A percentile compares a stretch with the other conserved stretches of the same genome.
These are phyloP conservation scores for Amoebophrya sp. DNA, from an alignment of 169 alveolate species.

Conservation along the genomic window DNA sequence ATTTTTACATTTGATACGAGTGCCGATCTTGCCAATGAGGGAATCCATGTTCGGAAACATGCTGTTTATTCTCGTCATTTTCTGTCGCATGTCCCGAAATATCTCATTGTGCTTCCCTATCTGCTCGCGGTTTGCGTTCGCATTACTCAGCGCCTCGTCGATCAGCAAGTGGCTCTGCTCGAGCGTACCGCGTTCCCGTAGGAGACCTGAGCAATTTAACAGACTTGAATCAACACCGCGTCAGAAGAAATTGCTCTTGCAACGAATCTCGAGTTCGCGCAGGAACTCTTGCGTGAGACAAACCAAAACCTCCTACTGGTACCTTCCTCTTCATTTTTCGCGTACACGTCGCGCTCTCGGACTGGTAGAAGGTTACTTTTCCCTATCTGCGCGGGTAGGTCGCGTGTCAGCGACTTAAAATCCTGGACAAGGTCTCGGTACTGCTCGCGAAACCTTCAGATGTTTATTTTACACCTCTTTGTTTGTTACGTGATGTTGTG, in stretches of 20 bases:
- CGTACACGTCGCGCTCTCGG: not conserved
- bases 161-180: not conserved
- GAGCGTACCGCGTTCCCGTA: not conserved
- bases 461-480: not conserved
- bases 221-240: too few relatives aligned
- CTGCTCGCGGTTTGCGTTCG: not conserved
- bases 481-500: too few relatives aligned
- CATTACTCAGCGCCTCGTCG: not conserved
- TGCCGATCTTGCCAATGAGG: not conserved
- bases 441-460: constrained; percentile 7
- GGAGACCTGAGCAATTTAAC: not conserved
- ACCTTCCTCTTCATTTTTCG: not conserved
- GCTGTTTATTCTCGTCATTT: not conserved
- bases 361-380: not conserved
- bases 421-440: not conserved
- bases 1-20: too few relatives aligned
- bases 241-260: too few relatives aligned
- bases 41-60: constrained; percentile 6
- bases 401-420: not conserved
- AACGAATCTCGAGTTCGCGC: too few relatives aligned
- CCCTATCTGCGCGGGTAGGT: not conserved
- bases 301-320: too few relatives aligned
- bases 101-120: not conserved
- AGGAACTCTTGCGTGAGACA: too few relatives aligned
- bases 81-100: not conserved